Base-by-base conservation (phyloP, 1,284 basidiomycete genomes). In the Cryptococcus deneoformans region DNA sequence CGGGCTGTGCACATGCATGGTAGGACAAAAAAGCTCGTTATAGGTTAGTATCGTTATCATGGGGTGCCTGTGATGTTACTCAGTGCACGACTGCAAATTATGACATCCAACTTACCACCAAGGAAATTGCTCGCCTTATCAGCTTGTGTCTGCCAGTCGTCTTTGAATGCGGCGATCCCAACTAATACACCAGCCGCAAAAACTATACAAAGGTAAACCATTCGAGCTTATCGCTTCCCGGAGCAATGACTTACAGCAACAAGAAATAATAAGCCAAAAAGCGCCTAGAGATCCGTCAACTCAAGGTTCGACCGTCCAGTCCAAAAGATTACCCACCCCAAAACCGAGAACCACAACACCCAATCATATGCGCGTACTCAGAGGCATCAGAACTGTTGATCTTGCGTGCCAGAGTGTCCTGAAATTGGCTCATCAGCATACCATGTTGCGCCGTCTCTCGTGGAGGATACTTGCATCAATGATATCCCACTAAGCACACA, bases 361-460 rank as follows among this genome's bases (percentile, higher is more conserved):
- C 91, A 62, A 91, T 92, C 58, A 93, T 85, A 36, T 87, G 82
- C 2, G 94, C 90, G 72, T 94, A 98, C 16, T 88, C 87, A 5
- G 87, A 87, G 0, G 95, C 95, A 70, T 99, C 95, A 2, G 90
- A 93, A 24, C 86, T 85, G 69, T 97, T 95, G 61, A 93, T 87
- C 77, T 96, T 96, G 52, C 93, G 83, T 11, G 85, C 83, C 57
- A 97, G 86, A 3, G 93, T 92, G 72, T 97, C 93, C 72, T 71
- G 48, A 3, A 6, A 12, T 29, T 20, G 20, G 20, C 20, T 11
- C 14, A 20, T 47, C 46, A 8, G 29, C 29, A 48, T 50, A 20
- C 39, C 16, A 12, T 42, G 34, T 37, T n/a, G n/a, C 9, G 29
- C 20, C 14, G 48, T 51, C 16, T 51, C 16, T 14, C 5, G 44